Conservation (phyloP, 805 yeast genomes). For the Peterozyma xylosa region DNA sequence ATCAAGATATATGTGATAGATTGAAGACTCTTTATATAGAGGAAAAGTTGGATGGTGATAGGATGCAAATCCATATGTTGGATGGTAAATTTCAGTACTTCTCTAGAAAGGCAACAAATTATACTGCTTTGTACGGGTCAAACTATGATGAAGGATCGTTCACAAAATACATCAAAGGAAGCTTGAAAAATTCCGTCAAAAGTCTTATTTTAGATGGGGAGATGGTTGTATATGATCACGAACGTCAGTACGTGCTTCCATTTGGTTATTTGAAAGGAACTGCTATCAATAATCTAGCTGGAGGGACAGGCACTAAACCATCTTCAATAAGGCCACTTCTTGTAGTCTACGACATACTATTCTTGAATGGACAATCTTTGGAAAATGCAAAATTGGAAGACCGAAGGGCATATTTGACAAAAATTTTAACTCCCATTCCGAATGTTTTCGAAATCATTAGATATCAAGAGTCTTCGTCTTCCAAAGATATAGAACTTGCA, state of each 20-base stretch:
- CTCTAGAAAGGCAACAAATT: slow-evolving; percentile 69
- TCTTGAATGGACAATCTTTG: slow-evolving; percentile 59
- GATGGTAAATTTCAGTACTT: slow-evolving; percentile 37
- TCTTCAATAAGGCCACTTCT: slow-evolving; percentile 38
- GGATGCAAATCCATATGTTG: slow-evolving; percentile 68
- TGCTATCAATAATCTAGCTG: slow-evolving; percentile 33
- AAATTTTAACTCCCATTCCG: slow-evolving; percentile 36
- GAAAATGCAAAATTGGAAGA: slow-evolving; percentile 43
- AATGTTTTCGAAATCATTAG: slow-evolving; percentile 43
- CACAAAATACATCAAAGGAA: slow-evolving; percentile 21
- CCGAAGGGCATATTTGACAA: slow-evolving; percentile 45
- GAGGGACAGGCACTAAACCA: slow-evolving; percentile 20
- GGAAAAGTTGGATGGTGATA: slow-evolving; percentile 91
- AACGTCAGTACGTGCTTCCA: slow-evolving; percentile 50
- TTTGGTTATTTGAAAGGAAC: slow-evolving; percentile 74
- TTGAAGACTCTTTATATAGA: slow-evolving; percentile 62
- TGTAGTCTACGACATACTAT: slow-evolving; percentile 67
- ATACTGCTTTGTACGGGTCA: slow-evolving; percentile 61
- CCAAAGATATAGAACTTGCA: slow-evolving; percentile 46
- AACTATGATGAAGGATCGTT: slow-evolving; percentile 32
- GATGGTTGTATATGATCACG: slow-evolving; percentile 81
- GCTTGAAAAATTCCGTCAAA: slow-evolving; percentile 19
- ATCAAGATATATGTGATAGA: slow-evolving; percentile 39
- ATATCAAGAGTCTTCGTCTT: slow-evolving; percentile 29
- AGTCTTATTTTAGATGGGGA: slow-evolving; percentile 75